These are phyloP conservation scores for Phytophthora sojae DNA, from an alignment of 352 stramenopile genomes.

Conservation along the genomic window DNA sequence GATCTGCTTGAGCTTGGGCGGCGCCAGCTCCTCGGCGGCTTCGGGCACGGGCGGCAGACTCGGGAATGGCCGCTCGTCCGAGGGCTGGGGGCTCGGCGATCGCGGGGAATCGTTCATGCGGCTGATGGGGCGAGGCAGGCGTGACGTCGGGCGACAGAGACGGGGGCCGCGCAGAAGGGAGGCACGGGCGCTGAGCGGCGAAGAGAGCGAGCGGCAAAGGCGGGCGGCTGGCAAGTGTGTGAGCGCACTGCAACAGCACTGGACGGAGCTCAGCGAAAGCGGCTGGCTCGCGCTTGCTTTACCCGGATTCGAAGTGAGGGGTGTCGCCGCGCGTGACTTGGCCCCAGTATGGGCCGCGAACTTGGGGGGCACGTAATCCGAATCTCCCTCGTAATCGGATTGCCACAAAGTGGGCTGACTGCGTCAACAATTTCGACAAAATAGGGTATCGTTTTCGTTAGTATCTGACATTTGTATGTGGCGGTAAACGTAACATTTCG, in stretches of 20 bases:
- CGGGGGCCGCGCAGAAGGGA: slow-evolving; percentile 18
- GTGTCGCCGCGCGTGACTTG: slow-evolving; percentile 28
- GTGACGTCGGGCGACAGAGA: slow-evolving; percentile 43
- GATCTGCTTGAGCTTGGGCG: slow-evolving; percentile 25
- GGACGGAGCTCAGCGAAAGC: slow-evolving; percentile 1
- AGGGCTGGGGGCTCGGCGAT: slow-evolving; percentile 24
- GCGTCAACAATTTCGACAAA: too few relatives aligned
- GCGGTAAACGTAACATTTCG: not conserved
- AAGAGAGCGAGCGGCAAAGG: too few relatives aligned
- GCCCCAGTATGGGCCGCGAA: slow-evolving; percentile 23
- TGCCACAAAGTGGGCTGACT: too few relatives aligned
- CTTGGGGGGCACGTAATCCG: too few relatives aligned
- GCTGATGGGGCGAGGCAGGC: slow-evolving; percentile 23
- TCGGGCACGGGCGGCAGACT: slow-evolving; percentile 39
- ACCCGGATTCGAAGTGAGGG: slow-evolving; percentile 21
- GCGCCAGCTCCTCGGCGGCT: slow-evolving; percentile 9
- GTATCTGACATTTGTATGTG: too few relatives aligned
- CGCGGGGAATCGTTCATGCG: slow-evolving; percentile 39
- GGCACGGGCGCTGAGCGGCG: not conserved
- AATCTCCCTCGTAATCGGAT: too few relatives aligned
- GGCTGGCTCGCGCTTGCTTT: slow-evolving; percentile 21
- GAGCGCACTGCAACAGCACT: not conserved
- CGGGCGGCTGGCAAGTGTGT: not conserved
- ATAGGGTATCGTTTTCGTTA: too few relatives aligned
- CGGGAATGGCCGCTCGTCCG: slow-evolving; percentile 29